These are phyloP conservation scores for Leishmania lainsoni DNA, from an alignment of 208 protist species.

Conservation along the genomic window DNA sequence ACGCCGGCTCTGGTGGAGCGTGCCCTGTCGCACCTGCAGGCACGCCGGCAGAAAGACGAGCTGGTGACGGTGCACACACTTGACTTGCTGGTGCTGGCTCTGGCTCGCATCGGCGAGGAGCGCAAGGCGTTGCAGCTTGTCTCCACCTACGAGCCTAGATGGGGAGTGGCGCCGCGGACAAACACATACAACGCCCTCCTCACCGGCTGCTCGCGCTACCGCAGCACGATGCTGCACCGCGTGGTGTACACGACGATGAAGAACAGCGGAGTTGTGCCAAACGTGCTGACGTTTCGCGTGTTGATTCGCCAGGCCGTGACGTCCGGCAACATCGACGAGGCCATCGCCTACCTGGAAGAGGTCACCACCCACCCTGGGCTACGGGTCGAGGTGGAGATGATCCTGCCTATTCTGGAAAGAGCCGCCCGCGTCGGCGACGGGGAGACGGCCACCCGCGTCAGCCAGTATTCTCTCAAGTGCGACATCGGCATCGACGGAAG, in stretches of 20 bases:
- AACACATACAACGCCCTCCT: constrained; percentile 81
- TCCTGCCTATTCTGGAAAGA: constrained; percentile 81
- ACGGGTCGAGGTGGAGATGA: constrained; percentile 89
- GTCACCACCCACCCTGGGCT: constrained; percentile 60
- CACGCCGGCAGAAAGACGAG: constrained; percentile 35
- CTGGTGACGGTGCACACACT: constrained; percentile 76
- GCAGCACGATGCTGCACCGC: constrained; percentile 63
- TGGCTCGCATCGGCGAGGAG: constrained; percentile 68
- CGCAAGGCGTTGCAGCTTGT: constrained; percentile 67
- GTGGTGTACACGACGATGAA: constrained; percentile 65
- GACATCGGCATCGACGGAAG: constrained; percentile 80
- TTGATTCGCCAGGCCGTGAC: constrained; percentile 84
- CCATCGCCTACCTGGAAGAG: constrained; percentile 71
- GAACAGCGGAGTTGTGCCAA: constrained; percentile 63
- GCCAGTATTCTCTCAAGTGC: constrained; percentile 79
- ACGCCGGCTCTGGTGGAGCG: constrained; percentile 42
- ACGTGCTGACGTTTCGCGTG: constrained; percentile 72
- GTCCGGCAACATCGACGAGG: constrained; percentile 79
- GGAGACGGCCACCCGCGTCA: constrained; percentile 74
- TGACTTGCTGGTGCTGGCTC: constrained; percentile 75
- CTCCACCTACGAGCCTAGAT: constrained; percentile 53
- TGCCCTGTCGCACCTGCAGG: constrained; percentile 55
- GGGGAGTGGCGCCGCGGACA: constrained; percentile 63
- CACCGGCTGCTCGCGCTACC: constrained; percentile 42
- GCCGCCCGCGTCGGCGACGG: constrained; percentile 77